These are phyloP conservation scores for Mycena epipterygia DNA, from an alignment of 768 basidiomycete species.

Conservation along the genomic window DNA sequence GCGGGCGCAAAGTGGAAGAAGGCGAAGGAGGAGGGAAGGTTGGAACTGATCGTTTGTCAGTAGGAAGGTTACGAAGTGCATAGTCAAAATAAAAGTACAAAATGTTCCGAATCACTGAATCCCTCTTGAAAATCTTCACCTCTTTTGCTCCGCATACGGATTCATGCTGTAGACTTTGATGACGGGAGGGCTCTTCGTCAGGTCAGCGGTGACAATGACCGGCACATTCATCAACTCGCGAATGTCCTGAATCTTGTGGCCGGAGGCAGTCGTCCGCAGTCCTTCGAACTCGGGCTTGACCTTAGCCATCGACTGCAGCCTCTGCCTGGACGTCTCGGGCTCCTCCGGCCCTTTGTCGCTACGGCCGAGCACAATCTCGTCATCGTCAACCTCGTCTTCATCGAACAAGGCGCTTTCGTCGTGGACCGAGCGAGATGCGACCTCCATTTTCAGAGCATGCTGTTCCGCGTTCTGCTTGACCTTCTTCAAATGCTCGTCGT, in stretches of 20 bases:
- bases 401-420: constrained; percentile 93
- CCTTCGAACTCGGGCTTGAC: constrained; percentile 88
- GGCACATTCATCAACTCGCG: constrained; percentile 94
- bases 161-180: constrained; percentile 98
- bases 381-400: constrained; percentile 87
- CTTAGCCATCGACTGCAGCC: constrained; percentile 81
- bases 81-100: constrained; percentile 50
- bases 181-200: constrained; percentile 96
- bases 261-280: constrained; percentile 74
- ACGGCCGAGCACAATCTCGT: constrained; percentile 85
- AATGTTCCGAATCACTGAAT: constrained; percentile 32
- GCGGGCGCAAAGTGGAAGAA: constrained; percentile 18
- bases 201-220: constrained; percentile 94
- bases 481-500: constrained; percentile 96
- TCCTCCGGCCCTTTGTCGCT: constrained; percentile 54
- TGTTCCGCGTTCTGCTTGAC: constrained; percentile 94
- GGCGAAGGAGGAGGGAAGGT: constrained; percentile 27
- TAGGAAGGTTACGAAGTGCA: constrained; percentile 39
- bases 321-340: constrained; percentile 82
- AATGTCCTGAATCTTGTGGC: constrained; percentile 97
- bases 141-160: constrained; percentile 81
- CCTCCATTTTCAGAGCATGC: constrained; percentile 93
- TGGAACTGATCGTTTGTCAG: constrained; percentile 38
- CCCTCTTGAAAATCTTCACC: constrained; percentile 44
- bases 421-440: constrained; percentile 85